phyloP scores from a whole-genome alignment of 2,329 filamentous ascomycete genomes.

The Pseudonectria foliicola region DNA sequence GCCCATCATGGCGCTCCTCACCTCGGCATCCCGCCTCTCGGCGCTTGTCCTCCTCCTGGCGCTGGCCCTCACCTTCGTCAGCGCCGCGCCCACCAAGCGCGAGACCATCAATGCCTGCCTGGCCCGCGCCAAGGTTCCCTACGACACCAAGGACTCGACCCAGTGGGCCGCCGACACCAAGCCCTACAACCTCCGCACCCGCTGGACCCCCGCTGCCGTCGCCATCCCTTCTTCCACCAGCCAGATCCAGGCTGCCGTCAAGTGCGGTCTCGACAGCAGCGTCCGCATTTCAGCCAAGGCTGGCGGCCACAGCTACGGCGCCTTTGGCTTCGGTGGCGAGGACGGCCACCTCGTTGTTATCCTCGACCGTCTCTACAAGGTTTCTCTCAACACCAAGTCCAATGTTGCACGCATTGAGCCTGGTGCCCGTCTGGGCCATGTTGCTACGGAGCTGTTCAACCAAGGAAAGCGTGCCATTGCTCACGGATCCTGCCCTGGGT shows the following conservation, averaged over 20 bases:
- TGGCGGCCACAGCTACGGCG: constrained; percentile 49
- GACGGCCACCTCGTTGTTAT: constrained; percentile 35
- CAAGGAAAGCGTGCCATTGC: constrained; percentile 35
- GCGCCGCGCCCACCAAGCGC: constrained; percentile 1
- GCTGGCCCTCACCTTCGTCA: not conserved
- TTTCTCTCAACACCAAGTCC: constrained; percentile 18
- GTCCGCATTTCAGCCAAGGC: constrained; percentile 43
- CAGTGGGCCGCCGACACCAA: constrained; percentile 27
- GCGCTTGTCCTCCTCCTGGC: constrained; percentile 5
- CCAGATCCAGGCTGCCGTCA: constrained; percentile 38
- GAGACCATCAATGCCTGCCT: constrained; percentile 20
- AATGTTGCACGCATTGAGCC: constrained; percentile 23
- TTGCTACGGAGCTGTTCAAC: constrained; percentile 32
- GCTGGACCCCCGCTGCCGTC: constrained; percentile 25
- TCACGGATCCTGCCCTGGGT: constrained; percentile 48
- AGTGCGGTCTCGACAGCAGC: constrained; percentile 33
- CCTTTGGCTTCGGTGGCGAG: constrained; percentile 37
- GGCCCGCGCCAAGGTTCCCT: constrained; percentile 13
- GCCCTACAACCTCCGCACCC: constrained; percentile 28
- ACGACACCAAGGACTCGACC: constrained; percentile 10
- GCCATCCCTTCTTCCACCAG: constrained; percentile 25
- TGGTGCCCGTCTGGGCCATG: constrained; percentile 43
- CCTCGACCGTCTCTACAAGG: constrained; percentile 31
- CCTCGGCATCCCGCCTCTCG: not conserved
- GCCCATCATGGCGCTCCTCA: constrained; percentile 1